Evolutionary conservation across 495 filamentous ascomycete species (phyloP).

Genomic region (Hypoxylon lienhwacheense): DNA sequence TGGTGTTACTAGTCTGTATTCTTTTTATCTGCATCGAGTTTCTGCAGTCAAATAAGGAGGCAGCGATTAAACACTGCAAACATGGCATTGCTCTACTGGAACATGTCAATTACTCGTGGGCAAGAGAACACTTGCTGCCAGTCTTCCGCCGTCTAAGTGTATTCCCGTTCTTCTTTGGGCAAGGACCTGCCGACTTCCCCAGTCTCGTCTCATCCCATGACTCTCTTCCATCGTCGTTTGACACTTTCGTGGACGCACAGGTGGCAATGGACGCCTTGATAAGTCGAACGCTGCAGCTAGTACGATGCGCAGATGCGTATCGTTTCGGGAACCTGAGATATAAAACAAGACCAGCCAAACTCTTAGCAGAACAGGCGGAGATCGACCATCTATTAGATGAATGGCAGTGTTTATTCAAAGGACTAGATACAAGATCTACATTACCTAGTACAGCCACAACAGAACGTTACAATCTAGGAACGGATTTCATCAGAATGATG

Average conservation of each 20-base stretch:
- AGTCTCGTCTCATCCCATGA: constrained; percentile 4
- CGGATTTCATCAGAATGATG: constrained; percentile 4
- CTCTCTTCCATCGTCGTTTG: constrained; percentile 8
- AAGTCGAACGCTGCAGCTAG: constrained; percentile 30
- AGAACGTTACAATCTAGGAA: constrained; percentile 1
- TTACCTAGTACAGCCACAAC: neutral
- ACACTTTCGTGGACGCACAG: constrained; percentile 19
- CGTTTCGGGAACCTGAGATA: constrained; percentile 24
- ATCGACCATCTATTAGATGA: constrained; percentile 13
- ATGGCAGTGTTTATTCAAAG: constrained; percentile 33
- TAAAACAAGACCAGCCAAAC: constrained; percentile 3
- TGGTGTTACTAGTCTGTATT: constrained; percentile 56
- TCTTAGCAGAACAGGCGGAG: constrained; percentile 9
- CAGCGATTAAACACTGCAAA: constrained; percentile 45
- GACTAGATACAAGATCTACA: constrained; percentile 14
- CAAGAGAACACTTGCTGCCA: constrained; percentile 27
- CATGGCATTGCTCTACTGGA: constrained; percentile 45
- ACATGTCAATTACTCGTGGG: constrained; percentile 25
- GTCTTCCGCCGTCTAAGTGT: constrained; percentile 31
- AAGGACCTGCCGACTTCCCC: constrained; percentile 32
- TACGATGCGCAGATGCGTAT: constrained; percentile 34
- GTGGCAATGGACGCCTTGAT: constrained; percentile 30
- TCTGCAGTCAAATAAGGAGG: constrained; percentile 48
- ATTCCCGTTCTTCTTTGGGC: constrained; percentile 37
- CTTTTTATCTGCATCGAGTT: constrained; percentile 60